These are phyloP conservation scores for Halenospora varia DNA, from an alignment of 495 filamentous ascomycete species.

Conservation along the genomic window DNA sequence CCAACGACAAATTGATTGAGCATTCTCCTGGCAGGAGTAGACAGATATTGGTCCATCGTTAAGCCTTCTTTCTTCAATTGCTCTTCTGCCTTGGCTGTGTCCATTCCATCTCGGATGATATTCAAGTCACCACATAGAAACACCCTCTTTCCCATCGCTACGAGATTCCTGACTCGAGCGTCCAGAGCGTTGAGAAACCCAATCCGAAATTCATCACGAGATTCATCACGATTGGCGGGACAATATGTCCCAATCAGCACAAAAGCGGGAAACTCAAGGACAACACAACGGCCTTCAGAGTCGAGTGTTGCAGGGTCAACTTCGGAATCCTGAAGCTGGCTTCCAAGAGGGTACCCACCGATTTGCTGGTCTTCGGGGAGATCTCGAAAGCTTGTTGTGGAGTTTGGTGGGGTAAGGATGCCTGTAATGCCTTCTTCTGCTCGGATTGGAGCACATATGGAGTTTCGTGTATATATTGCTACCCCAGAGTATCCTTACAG, in stretches of 20 bases:
- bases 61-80: constrained; percentile 64
- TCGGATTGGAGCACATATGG: constrained; percentile 79
- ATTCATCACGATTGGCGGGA: constrained; percentile 82
- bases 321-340: constrained; percentile 56
- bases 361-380: constrained; percentile 77
- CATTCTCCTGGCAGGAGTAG: constrained; percentile 68
- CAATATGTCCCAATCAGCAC: constrained; percentile 88
- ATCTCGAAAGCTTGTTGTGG: constrained; percentile 67
- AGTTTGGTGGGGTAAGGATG: constrained; percentile 71
- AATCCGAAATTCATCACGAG: constrained; percentile 77
- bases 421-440: constrained; percentile 94
- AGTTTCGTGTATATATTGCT: constrained; percentile 90
- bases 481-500: constrained; percentile 88
- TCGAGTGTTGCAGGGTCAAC: constrained; percentile 73
- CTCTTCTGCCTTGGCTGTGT: constrained; percentile 67
- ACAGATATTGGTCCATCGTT: constrained; percentile 65
- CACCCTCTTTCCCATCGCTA: constrained; percentile 74
- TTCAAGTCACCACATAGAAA: constrained; percentile 89
- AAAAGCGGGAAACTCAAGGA: constrained; percentile 95
- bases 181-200: constrained; percentile 78
- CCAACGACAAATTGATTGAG: constrained; percentile 80
- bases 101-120: constrained; percentile 69
- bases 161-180: constrained; percentile 75
- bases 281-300: constrained; percentile 85
- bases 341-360: constrained; percentile 77